Base-by-base conservation (phyloP, 2,329 filamentous ascomycete genomes). In the Botrytis pseudocinerea region DNA sequence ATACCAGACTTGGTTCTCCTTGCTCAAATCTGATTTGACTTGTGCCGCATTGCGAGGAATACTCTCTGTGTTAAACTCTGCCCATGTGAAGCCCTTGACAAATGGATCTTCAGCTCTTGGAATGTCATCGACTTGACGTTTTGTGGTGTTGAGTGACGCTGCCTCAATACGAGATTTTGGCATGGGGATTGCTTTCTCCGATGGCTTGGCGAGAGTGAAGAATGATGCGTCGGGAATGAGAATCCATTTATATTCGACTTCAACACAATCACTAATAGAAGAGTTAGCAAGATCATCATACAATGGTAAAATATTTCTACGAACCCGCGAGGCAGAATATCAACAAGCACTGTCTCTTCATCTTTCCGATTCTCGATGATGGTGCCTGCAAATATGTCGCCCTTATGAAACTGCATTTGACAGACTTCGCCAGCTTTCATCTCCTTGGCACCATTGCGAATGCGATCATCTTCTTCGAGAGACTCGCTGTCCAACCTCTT, bases 341-440 rank as follows among this genome's bases (percentile, higher is more conserved):
- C 93, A 59, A 98, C 83, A 42, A 98, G 85, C 35, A 97, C 83
- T 73, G 87, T 92, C 80, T 92, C 88, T 83, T 97, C 95, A 71
- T 89, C 89, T 28, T 83, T 84, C 74, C 93, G 87, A 77, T 97
- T 98, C 83, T 97, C 93, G 38, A 96, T 87, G 65, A 99, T 91
- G 71, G 94, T 86, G 70, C 94, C 96, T 54, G 94, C 96, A 82
- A 97, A 97, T 60, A 98, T 96, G 73, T 98, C 93, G 54, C 93
- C 91, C 80, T 91, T 89, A 82, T 92, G 85, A 80, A 92, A 92
- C 82, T 99, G 96, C 80, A 96, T 88, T 81, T 99, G 96, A 76
- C 96, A 92, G 46, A 95, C 88, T 71, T 96, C 92, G 73, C 93
- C 92, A 74, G 87, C 84, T 78, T 90, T 88, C 73, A 97, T 85